phyloP scores from a whole-genome alignment of 2,329 filamentous ascomycete genomes.

The Microcyclospora pomicola region DNA sequence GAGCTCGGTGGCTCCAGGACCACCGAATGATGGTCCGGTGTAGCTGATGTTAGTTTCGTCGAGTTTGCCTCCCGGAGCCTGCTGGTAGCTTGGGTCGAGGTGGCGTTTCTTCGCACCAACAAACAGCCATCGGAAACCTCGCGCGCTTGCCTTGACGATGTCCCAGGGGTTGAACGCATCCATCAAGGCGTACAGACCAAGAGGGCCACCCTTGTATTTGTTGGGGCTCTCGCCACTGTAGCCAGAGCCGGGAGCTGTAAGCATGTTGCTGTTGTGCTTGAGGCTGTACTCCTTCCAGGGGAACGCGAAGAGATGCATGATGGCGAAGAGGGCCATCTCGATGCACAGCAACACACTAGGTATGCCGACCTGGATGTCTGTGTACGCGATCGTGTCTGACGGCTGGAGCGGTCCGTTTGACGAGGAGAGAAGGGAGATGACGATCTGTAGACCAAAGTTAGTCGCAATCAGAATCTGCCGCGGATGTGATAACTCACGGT shows the following conservation, averaged over 20 bases:
- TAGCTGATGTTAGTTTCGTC: constrained; percentile 8
- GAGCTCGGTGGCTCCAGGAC: constrained; percentile 14
- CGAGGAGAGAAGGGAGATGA: constrained; percentile 48
- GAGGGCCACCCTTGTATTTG: constrained; percentile 47
- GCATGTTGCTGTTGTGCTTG: constrained; percentile 18
- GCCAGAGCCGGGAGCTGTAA: constrained; percentile 12
- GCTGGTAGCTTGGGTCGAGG: constrained; percentile 28
- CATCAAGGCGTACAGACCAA: constrained; percentile 50
- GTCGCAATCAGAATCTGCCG: constrained; percentile 1
- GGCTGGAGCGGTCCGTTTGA: constrained; percentile 51
- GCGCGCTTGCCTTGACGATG: constrained; percentile 62
- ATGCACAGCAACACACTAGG: constrained; percentile 64
- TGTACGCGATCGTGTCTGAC: constrained; percentile 48
- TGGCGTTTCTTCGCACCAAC: constrained; percentile 51
- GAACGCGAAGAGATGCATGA: constrained; percentile 73
- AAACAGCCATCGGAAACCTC: constrained; percentile 69
- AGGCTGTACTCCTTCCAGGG: constrained; percentile 56
- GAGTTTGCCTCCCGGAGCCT: constrained; percentile 7
- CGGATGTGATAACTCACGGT: constrained; percentile 24
- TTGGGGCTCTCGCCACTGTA: constrained; percentile 9
- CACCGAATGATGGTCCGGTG: constrained; percentile 10
- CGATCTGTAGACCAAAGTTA: constrained; percentile 24
- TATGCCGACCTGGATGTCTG: constrained; percentile 69
- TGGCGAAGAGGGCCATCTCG: constrained; percentile 70
- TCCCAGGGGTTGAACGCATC: constrained; percentile 75